Base-by-base conservation (phyloP, 768 basidiomycete species). In the Strobilomyces dryophilus region DNA sequence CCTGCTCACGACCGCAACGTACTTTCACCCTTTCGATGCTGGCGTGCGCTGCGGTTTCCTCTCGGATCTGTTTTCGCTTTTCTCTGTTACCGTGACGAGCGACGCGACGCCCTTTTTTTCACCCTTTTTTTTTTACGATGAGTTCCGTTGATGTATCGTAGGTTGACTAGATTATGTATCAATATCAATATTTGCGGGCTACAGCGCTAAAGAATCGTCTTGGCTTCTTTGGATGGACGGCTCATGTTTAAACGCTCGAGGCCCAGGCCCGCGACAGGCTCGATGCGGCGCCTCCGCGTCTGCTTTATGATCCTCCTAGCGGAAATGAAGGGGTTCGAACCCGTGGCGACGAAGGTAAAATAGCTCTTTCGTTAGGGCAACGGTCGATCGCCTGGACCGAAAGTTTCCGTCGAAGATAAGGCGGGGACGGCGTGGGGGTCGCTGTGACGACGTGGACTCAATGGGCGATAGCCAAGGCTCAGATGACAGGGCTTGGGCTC, bases 151-250 rank as follows among this genome's bases (percentile, higher is more conserved):
- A 15, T 70, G 61, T 66, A 62, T 60, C 18, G 29, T 50, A 58
- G 11, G 20, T 11, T n/a, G 39, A 24, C 24, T 66, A 70, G 58
- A 68, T 29, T 17, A 1, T 67, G 68, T 67, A 69, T 66, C 29
- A 1, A 7, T 67, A 69, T 66, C 29, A 1, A 7, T 66, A 68
- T 50, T 39, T 1, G 3, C 43, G 27, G 12, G 27, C 5, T 49
- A 29, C 54, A 39, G n/a, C 27, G 12, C 35, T 7, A 11, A 37
- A 9, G 6, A 21, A 43, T 11, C 14, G 26, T 27, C 32, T 34
- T 21, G 20, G 26, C 27, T 42, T 47, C 15, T 12, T 11, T 26
- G 18, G 18, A 39, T 56, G 43, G 15, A 34, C 42, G 7, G 29
- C 29, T 29, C 8, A 41, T 18, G 37, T 18, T 39, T n/a, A 35